phyloP scores from a whole-genome alignment of 441 rosid species.

The Theobroma grandiflorum region DNA sequence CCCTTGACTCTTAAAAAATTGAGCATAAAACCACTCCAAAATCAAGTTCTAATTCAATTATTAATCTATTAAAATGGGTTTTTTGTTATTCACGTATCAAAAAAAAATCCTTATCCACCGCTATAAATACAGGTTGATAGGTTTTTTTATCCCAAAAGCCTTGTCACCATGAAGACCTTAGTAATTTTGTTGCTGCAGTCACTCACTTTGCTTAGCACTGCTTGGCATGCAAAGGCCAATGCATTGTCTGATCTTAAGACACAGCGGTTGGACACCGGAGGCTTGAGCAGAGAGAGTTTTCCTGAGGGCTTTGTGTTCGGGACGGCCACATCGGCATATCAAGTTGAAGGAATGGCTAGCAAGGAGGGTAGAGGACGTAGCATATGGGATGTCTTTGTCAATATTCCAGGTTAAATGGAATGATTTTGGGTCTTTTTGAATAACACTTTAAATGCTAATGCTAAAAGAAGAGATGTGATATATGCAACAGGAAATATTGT shows the following conservation, averaged over 20 bases:
- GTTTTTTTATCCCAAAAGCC: not conserved
- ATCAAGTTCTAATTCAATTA: too few relatives aligned
- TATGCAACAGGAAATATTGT: constrained; percentile 37
- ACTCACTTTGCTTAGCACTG: not conserved
- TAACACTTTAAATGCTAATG: not conserved
- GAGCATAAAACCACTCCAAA: too few relatives aligned
- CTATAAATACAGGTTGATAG: not conserved
- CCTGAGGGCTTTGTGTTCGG: constrained; percentile 45
- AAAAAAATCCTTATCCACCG: not conserved
- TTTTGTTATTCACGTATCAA: too few relatives aligned
- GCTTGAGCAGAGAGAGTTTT: constrained; percentile 38
- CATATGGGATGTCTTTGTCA: constrained; percentile 49
- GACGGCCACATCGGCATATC: constrained; percentile 47
- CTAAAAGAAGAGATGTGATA: too few relatives aligned
- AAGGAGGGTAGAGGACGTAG: constrained; percentile 49
- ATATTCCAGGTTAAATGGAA: constrained; percentile 36
- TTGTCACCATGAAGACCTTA: not conserved
- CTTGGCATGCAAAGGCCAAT: not conserved
- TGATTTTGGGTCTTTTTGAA: not conserved
- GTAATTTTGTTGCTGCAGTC: not conserved
- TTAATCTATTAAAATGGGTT: not conserved
- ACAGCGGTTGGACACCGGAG: constrained; percentile 39
- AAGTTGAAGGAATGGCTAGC: constrained; percentile 51
- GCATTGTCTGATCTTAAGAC: too few relatives aligned
- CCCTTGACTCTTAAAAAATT: not conserved